These are phyloP conservation scores for Sutorius australiensis DNA, from an alignment of 768 basidiomycete species.

Conservation along the genomic window DNA sequence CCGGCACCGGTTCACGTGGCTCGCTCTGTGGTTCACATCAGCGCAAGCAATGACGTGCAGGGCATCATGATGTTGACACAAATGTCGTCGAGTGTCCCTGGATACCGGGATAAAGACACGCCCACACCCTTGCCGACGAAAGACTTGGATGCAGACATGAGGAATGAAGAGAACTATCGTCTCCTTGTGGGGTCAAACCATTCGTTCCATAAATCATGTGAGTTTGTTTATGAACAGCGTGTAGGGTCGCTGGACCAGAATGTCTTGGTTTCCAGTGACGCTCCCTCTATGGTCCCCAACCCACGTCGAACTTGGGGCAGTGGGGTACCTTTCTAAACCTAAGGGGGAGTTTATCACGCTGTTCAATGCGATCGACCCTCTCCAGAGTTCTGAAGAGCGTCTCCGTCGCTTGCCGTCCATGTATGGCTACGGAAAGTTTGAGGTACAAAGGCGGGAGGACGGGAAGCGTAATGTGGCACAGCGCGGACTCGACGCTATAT, in stretches of 20 bases:
- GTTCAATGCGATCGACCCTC: slow-evolving; percentile 63
- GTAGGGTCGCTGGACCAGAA: not conserved
- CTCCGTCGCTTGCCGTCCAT: slow-evolving; percentile 54
- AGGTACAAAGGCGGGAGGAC: slow-evolving; percentile 38
- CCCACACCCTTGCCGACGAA: slow-evolving; percentile 35
- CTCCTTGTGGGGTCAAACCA: slow-evolving; percentile 52
- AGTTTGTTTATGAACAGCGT: slow-evolving; percentile 25
- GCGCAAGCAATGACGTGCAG: slow-evolving; percentile 3
- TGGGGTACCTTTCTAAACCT: slow-evolving; percentile 70
- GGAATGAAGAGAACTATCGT: slow-evolving; percentile 66
- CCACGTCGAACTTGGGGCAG: slow-evolving; percentile 59
- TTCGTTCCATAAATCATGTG: slow-evolving; percentile 65
- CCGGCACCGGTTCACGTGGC: slow-evolving; percentile 1
- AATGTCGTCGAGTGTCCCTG: not conserved
- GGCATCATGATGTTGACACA: slow-evolving; percentile 21
- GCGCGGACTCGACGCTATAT: slow-evolving; percentile 51
- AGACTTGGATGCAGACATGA: slow-evolving; percentile 37
- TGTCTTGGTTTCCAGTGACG: slow-evolving; percentile 39
- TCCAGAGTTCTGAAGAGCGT: slow-evolving; percentile 40
- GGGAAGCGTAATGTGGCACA: slow-evolving; percentile 59
- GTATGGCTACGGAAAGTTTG: slow-evolving; percentile 59
- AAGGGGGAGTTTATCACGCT: slow-evolving; percentile 68
- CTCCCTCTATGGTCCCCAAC: slow-evolving; percentile 71
- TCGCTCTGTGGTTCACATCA: not conserved
- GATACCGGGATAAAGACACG: not conserved